Conservation (phyloP, 257 asterid genomes). For the Solanum virginianum region DNA sequence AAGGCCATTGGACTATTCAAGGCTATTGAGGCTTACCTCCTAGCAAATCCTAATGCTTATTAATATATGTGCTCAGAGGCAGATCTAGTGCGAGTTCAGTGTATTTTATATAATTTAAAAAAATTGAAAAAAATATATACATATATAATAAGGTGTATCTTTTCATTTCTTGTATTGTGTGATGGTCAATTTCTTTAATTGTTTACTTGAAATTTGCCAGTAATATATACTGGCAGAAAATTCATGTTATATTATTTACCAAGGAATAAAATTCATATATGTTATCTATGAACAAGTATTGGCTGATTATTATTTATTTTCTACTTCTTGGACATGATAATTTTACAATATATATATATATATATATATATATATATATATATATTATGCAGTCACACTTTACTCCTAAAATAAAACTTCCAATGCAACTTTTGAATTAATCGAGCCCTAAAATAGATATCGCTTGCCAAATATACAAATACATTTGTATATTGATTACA, state of each 20-base stretch:
- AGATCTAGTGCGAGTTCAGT: neutral
- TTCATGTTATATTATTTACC: neutral
- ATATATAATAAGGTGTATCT: neutral
- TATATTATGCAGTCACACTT: neutral
- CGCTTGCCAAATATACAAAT: no score
- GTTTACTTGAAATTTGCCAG: neutral
- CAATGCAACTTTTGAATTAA: no score
- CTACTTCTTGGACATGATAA: no score
- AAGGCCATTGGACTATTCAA: constrained; percentile 2
- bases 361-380: no score
- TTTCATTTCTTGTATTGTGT: neutral
- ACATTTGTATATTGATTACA: no score
- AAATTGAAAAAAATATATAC: no score
- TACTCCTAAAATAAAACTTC: no score
- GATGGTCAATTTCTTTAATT: neutral
- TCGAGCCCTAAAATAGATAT: no score
- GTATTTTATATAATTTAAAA: no score
- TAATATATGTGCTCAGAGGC: neutral
- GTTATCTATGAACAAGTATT: neutral
- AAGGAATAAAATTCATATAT: neutral
- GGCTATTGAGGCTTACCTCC: constrained; percentile 19
- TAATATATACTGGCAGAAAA: neutral
- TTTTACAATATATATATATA: no score
- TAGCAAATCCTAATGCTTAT: constrained; percentile 13
- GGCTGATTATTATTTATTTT: neutral